These are phyloP conservation scores for Colletotrichum sp. DNA, from an alignment of 2,329 filamentous ascomycete genomes.

Conservation along the genomic window DNA sequence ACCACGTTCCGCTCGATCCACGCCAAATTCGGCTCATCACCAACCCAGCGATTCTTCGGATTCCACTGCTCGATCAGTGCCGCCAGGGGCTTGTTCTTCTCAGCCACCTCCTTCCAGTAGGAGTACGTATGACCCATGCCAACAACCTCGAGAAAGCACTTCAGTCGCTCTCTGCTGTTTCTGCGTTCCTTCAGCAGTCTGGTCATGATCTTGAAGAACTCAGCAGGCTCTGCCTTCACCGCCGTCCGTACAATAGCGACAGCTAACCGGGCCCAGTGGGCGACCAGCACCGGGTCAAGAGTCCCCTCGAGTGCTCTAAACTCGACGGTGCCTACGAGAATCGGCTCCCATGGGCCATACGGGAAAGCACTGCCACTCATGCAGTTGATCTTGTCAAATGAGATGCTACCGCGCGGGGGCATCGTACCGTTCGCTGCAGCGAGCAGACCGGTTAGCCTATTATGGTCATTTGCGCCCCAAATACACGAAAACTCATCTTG, in stretches of 20 bases:
- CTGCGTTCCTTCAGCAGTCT: not conserved
- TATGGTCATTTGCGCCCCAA: not conserved
- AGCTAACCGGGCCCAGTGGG: not conserved
- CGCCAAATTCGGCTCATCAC: not conserved
- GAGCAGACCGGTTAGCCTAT: not conserved
- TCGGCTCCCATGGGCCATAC: not conserved
- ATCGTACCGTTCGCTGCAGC: not conserved
- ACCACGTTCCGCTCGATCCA: not conserved
- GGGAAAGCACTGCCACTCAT: not conserved
- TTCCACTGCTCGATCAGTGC: not conserved
- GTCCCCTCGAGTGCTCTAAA: slow-evolving; percentile 8
- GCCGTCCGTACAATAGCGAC: not conserved
- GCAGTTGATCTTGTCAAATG: not conserved
- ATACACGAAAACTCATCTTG: not conserved
- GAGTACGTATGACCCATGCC: not conserved
- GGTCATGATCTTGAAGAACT: not conserved
- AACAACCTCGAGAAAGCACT: not conserved
- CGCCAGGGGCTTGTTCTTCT: not conserved
- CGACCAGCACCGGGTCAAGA: not conserved
- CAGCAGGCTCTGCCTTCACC: not conserved
- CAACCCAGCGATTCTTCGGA: not conserved
- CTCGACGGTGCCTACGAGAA: not conserved
- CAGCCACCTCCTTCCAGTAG: not conserved
- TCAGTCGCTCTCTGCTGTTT: not conserved
- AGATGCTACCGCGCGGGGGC: not conserved